These are phyloP conservation scores for Dioscorea dumetorum DNA, from an alignment of 106 monocot genomes.

Conservation along the genomic window DNA sequence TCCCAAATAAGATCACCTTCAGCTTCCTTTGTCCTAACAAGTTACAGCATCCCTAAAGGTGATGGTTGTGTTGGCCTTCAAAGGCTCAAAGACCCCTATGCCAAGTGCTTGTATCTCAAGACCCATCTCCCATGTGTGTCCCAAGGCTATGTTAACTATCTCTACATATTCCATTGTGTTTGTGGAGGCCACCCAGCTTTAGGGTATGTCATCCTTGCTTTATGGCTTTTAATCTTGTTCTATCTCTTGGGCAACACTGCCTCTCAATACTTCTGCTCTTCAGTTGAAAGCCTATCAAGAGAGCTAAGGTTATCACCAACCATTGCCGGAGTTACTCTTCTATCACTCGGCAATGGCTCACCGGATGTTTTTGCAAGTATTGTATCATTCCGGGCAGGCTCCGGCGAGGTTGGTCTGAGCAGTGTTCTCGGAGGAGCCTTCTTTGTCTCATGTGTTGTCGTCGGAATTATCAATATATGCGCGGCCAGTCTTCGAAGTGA, in stretches of 20 bases:
- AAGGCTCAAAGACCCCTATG: slow-evolving; percentile 12
- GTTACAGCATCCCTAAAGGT: neutral
- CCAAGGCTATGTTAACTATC: slow-evolving; percentile 72
- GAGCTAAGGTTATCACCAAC: slow-evolving; percentile 48
- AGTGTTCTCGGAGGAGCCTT: slow-evolving; percentile 53
- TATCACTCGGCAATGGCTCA: slow-evolving; percentile 73
- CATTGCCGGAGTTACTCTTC: slow-evolving; percentile 74
- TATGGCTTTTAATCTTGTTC: slow-evolving; percentile 66
- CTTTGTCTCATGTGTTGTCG: slow-evolving; percentile 50
- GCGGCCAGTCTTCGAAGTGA: neutral
- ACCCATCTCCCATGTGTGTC: slow-evolving; percentile 29
- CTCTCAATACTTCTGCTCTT: slow-evolving; percentile 69
- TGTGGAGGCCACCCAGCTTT: slow-evolving; percentile 24
- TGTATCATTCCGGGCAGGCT: slow-evolving; percentile 53
- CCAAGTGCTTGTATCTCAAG: slow-evolving; percentile 44
- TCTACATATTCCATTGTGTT: slow-evolving; percentile 57
- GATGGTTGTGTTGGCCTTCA: slow-evolving; percentile 13
- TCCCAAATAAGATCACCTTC: slow-evolving; percentile 14
- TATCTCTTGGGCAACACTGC: slow-evolving; percentile 72
- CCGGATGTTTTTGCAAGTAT: slow-evolving; percentile 70
- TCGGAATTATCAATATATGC: slow-evolving; percentile 40
- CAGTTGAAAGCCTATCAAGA: slow-evolving; percentile 49
- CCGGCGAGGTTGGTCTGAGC: slow-evolving; percentile 44
- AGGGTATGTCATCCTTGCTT: slow-evolving; percentile 27
- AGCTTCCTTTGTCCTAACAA: slow-evolving; percentile 3